A percentile compares a stretch with the other conserved stretches of the same genome.
Conservation (phyloP, 768 basidiomycete genomes). For the Termitomyces sp. region DNA sequence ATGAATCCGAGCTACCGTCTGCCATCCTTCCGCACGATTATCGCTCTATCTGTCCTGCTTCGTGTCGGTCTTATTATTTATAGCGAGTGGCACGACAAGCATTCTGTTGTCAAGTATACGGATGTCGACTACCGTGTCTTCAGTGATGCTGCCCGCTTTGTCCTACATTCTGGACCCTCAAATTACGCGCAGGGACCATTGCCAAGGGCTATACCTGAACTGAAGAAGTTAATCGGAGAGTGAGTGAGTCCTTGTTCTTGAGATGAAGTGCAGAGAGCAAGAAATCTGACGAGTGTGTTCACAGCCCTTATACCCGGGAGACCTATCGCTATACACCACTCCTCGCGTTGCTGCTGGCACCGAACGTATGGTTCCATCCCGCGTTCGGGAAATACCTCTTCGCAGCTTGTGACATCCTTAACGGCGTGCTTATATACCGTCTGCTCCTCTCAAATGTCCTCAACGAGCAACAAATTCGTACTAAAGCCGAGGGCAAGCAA, state of each 20-base stretch:
- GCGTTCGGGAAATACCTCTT: slow-evolving; percentile 92
- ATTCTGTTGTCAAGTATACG: slow-evolving; percentile 88
- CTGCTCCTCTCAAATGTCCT: slow-evolving; percentile 50
- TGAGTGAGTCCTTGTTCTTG: slow-evolving; percentile 36
- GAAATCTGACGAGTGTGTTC: slow-evolving; percentile 1
- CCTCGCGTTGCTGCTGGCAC: slow-evolving; percentile 74
- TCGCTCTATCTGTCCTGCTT: slow-evolving; percentile 50
- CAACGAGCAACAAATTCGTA: slow-evolving; percentile 1
- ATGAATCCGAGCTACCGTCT: slow-evolving; percentile 17
- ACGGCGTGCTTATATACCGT: slow-evolving; percentile 65
- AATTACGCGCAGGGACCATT: slow-evolving; percentile 54
- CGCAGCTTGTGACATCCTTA: slow-evolving; percentile 73
- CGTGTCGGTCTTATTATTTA: slow-evolving; percentile 72
- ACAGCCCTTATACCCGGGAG: slow-evolving; percentile 82
- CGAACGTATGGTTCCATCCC: slow-evolving; percentile 75
- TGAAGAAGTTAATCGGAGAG: slow-evolving; percentile 58
- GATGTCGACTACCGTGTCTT: slow-evolving; percentile 97
- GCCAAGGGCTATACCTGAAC: slow-evolving; percentile 29
- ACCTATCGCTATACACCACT: slow-evolving; percentile 98
- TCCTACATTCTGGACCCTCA: slow-evolving; percentile 41
- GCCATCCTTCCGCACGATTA: slow-evolving; percentile 43
- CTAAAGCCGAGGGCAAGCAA: neutral
- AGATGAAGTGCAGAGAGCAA: slow-evolving; percentile 5
- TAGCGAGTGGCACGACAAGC: slow-evolving; percentile 86
- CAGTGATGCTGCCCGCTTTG: slow-evolving; percentile 79